phyloP scores from a whole-genome alignment of 2,329 filamentous ascomycete species.

The Paradendryphiella salina region DNA sequence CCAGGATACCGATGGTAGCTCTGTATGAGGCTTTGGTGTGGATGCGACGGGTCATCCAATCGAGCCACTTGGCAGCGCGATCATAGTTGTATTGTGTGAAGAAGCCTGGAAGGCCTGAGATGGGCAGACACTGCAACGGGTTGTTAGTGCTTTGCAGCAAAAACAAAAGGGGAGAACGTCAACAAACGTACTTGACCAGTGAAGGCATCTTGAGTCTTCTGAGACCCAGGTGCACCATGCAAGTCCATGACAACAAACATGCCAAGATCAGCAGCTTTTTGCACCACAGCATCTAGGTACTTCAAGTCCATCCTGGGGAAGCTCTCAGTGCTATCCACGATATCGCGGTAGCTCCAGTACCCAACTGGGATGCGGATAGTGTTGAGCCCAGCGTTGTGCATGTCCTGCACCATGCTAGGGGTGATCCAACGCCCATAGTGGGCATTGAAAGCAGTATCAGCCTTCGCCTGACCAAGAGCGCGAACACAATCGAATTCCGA shows the following conservation, averaged over 20 bases:
- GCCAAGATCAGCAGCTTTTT: constrained; percentile 54
- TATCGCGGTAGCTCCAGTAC: constrained; percentile 58
- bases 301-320: constrained; percentile 56
- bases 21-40: constrained; percentile 55
- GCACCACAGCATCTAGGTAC: constrained; percentile 54
- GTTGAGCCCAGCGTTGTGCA: constrained; percentile 56
- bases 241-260: constrained; percentile 60
- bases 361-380: constrained; percentile 60
- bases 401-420: constrained; percentile 54
- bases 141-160: background rate
- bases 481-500: constrained; percentile 61
- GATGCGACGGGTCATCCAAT: constrained; percentile 59
- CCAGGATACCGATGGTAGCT: constrained; percentile 60
- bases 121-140: constrained; percentile 23
- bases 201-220: constrained; percentile 52
- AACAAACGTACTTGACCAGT: constrained; percentile 49
- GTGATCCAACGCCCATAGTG: constrained; percentile 59
- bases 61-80: constrained; percentile 58
- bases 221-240: constrained; percentile 58
- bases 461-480: constrained; percentile 52
- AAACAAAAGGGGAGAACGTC: background rate
- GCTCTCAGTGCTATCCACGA: constrained; percentile 56
- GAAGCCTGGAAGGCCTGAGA: constrained; percentile 53
- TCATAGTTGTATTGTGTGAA: constrained; percentile 61
- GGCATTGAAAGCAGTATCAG: constrained; percentile 53